Percentiles rank a stretch among this genome's conserved stretches.
phyloP scores from a whole-genome alignment of 2,329 filamentous ascomycete species.

The Ilyonectria destructans region DNA sequence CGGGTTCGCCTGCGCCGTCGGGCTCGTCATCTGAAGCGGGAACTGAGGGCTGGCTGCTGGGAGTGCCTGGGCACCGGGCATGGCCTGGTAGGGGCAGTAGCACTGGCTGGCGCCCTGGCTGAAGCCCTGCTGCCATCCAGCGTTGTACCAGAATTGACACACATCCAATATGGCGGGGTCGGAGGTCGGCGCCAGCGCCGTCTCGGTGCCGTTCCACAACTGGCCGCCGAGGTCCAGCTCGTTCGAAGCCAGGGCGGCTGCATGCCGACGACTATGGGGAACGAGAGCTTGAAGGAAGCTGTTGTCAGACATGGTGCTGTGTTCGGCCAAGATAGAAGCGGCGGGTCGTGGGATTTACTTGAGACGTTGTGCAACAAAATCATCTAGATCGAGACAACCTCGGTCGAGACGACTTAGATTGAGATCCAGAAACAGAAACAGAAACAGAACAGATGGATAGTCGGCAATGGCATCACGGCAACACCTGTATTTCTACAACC shows the following conservation, averaged over 20 bases:
- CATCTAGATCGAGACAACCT: conserved; percentile 1
- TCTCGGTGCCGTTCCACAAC: background rate
- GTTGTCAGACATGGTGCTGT: background rate
- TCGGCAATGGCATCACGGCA: conserved; percentile 1
- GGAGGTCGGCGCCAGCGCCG: background rate
- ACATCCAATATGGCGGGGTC: background rate
- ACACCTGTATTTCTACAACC: conserved; percentile 1
- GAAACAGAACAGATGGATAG: background rate
- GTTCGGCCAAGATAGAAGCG: conserved; percentile 1
- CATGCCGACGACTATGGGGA: background rate
- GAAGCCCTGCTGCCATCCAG: conserved; percentile 1
- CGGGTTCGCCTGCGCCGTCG: background rate
- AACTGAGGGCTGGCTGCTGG: conserved; percentile 1
- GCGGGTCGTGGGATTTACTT: background rate
- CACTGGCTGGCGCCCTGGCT: background rate
- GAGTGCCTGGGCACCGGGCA: conserved; percentile 1
- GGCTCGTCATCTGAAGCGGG: background rate
- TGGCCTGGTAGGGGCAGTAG: background rate
- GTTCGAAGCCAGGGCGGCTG: background rate
- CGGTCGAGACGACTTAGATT: background rate
- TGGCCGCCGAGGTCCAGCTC: background rate
- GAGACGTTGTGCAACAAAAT: background rate
- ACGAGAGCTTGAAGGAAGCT: background rate
- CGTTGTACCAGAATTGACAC: background rate
- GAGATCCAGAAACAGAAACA: background rate